phyloP scores from a whole-genome alignment of 2,329 filamentous ascomycete genomes.

The Colletotrichum cereale region DNA sequence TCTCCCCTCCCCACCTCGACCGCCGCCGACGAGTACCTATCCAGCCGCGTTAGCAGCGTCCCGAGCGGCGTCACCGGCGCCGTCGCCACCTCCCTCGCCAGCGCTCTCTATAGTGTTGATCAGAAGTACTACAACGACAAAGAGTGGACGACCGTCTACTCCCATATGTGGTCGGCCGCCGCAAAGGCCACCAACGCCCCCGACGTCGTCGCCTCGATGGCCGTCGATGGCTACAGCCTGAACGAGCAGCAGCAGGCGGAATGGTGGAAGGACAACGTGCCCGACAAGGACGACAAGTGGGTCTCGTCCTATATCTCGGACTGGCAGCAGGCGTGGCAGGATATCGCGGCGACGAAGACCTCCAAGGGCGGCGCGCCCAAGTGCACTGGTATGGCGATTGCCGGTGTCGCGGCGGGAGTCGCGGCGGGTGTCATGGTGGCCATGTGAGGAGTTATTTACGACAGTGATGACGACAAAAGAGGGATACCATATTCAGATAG shows the following conservation, averaged over 20 bases:
- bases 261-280: conserved; percentile 32
- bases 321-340: not conserved
- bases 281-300: conserved; percentile 17
- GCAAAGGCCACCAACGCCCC: conserved; percentile 38
- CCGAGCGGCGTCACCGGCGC: conserved; percentile 16
- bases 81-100: conserved; percentile 25
- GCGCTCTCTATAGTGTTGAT: conserved; percentile 38
- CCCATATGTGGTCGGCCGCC: conserved; percentile 40
- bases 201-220: conserved; percentile 36
- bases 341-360: not conserved
- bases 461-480: not conserved
- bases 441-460: not conserved
- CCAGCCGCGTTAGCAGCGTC: not conserved
- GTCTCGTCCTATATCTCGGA: conserved; percentile 27
- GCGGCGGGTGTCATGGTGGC: conserved; percentile 26
- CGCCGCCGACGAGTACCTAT: conserved; percentile 21
- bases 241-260: not conserved
- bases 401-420: conserved; percentile 24
- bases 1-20: conserved; percentile 19
- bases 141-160: conserved; percentile 32
- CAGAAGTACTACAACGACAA: conserved; percentile 24
- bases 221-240: not conserved
- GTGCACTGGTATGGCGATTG: conserved; percentile 32
- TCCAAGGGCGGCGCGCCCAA: conserved; percentile 22
- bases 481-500: fast-evolving